Evolutionary conservation across 305 asterid genomes (phyloP).

Genomic region (Fraxinus sp.): DNA sequence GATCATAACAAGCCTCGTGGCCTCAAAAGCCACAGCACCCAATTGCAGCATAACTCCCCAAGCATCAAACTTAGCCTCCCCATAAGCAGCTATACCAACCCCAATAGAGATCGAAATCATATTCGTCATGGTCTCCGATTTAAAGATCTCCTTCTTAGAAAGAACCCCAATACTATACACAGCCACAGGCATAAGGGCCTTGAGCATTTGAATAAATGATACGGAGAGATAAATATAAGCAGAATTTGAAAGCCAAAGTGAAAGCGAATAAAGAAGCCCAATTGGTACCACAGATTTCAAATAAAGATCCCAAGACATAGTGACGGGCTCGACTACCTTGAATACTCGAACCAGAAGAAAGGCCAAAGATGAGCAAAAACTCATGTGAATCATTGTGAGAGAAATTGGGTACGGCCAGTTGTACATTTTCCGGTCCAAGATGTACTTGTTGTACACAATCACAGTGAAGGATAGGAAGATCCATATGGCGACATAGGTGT

Average conservation of each 20-base stretch:
- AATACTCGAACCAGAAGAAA: conserved; percentile 32
- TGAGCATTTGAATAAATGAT: conserved; percentile 28
- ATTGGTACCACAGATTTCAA: conserved; percentile 38
- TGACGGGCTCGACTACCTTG: conserved; percentile 35
- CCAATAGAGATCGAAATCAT: background rate
- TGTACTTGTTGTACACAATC: conserved; percentile 39
- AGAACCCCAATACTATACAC: conserved; percentile 32
- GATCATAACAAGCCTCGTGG: conserved; percentile 38
- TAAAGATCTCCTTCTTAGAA: conserved; percentile 30
- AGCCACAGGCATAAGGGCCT: conserved; percentile 41
- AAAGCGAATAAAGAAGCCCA: conserved; percentile 34
- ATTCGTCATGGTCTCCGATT: conserved; percentile 6
- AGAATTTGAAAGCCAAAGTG: conserved; percentile 28
- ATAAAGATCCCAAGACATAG: conserved; percentile 39
- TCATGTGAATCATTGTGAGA: conserved; percentile 33
- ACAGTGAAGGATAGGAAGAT: conserved; percentile 30
- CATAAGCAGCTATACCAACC: background rate
- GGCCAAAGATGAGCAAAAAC: conserved; percentile 33
- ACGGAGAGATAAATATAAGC: background rate
- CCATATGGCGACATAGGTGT: background rate
- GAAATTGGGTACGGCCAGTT: conserved; percentile 41
- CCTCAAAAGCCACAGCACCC: conserved; percentile 38
- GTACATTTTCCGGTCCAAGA: conserved; percentile 39
- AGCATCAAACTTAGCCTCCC: conserved; percentile 25
- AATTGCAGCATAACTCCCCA: conserved; percentile 35